Evolutionary conservation across 2,329 filamentous ascomycete species (phyloP).

Genomic region (Clarireedia monteithiana): DNA sequence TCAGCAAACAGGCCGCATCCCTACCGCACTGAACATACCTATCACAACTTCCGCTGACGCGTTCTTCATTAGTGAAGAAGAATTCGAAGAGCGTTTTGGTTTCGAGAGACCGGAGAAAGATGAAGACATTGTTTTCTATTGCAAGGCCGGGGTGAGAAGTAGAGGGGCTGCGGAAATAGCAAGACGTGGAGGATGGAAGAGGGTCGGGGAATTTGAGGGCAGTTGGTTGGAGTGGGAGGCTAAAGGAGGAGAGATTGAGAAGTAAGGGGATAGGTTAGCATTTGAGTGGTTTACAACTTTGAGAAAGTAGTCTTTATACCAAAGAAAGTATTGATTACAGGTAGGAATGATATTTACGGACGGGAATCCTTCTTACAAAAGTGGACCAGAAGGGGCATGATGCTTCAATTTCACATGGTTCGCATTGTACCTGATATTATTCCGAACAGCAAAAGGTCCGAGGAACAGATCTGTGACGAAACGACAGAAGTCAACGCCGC

Average conservation of each 20-base stretch:
- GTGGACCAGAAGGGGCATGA: too few relatives aligned
- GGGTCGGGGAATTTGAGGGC: constrained; percentile 64
- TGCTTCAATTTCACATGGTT: too few relatives aligned
- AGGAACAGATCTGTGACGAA: too few relatives aligned
- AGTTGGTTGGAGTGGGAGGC: constrained; percentile 78
- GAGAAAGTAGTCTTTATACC: too few relatives aligned
- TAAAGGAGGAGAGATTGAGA: constrained; percentile 48
- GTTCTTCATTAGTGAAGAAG: constrained; percentile 65
- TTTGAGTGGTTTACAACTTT: background rate
- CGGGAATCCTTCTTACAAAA: too few relatives aligned
- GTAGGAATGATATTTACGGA: too few relatives aligned
- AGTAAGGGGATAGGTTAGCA: background rate
- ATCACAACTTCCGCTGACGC: constrained; percentile 70
- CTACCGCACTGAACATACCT: constrained; percentile 75
- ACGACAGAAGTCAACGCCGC: too few relatives aligned
- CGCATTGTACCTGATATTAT: too few relatives aligned
- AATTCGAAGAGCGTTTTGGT: constrained; percentile 78
- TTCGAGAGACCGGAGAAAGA: constrained; percentile 58
- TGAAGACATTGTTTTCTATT: constrained; percentile 73
- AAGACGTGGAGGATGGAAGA: constrained; percentile 56
- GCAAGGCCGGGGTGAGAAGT: constrained; percentile 83
- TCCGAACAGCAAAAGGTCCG: too few relatives aligned
- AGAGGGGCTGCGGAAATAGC: constrained; percentile 71
- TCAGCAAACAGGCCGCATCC: constrained; percentile 60
- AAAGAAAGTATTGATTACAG: too few relatives aligned